A percentile compares a stretch with the other conserved stretches of the same genome.
phyloP scores from a whole-genome alignment of 148 eudicot genomes.

The Fagopyrum homotropicum region DNA sequence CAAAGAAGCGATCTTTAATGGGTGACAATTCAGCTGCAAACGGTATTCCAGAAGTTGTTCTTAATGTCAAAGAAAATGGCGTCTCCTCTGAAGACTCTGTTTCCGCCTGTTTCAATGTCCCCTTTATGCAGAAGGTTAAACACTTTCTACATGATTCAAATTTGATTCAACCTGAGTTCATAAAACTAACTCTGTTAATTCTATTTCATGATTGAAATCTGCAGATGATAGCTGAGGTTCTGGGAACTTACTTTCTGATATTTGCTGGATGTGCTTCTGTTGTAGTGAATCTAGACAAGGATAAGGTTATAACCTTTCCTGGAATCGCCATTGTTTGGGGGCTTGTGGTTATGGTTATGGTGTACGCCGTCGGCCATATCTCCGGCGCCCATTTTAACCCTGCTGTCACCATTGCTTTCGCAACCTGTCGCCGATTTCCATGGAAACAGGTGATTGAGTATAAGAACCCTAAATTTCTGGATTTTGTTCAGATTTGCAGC shows the following conservation, averaged over 20 bases:
- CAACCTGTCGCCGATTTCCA: slow-evolving; percentile 75
- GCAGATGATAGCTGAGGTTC: slow-evolving; percentile 63
- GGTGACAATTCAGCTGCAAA: slow-evolving; percentile 49
- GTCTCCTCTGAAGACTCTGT: slow-evolving; percentile 17
- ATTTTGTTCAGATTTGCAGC: neutral
- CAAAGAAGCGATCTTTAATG: slow-evolving; percentile 23
- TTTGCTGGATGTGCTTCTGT: slow-evolving; percentile 81
- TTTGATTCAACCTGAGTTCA: neutral
- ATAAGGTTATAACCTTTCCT: slow-evolving; percentile 44
- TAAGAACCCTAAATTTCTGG: neutral
- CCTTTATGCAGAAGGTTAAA: slow-evolving; percentile 59
- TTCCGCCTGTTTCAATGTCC: slow-evolving; percentile 29
- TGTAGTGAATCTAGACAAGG: slow-evolving; percentile 48
- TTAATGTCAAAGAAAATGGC: slow-evolving; percentile 17
- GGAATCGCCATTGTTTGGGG: slow-evolving; percentile 90
- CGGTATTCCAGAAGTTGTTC: slow-evolving; percentile 41
- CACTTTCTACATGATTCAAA: neutral
- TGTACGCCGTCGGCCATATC: slow-evolving; percentile 45
- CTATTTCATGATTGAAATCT: neutral
- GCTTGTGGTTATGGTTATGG: slow-evolving; percentile 84
- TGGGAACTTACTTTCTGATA: slow-evolving; percentile 82
- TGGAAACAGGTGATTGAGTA: slow-evolving; percentile 67
- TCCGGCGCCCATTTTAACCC: slow-evolving; percentile 99
- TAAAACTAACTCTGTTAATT: neutral
- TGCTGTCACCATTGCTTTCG: slow-evolving; percentile 91